A percentile compares a stretch with the other conserved stretches of the same genome.
These are phyloP conservation scores for Limnanthes douglasii DNA, from an alignment of 345 rosid species.

Conservation along the genomic window DNA sequence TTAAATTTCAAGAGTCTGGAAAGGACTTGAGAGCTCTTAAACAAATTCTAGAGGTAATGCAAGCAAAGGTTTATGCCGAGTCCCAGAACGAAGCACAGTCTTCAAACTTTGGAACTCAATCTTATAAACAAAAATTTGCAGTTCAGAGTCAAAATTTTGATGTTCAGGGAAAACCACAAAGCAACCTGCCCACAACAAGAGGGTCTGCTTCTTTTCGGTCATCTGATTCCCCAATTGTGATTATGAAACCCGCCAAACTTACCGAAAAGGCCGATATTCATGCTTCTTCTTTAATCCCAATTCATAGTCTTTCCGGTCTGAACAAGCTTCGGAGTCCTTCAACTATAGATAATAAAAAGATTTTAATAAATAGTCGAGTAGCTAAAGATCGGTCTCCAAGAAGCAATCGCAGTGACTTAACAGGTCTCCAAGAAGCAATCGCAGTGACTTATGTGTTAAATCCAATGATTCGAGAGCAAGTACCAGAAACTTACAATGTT, in stretches of 20 bases:
- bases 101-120: slow-evolving; percentile 23
- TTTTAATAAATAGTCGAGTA: slow-evolving; percentile 16
- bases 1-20: slow-evolving; percentile 66
- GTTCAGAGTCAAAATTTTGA: slow-evolving; percentile 21
- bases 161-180: no score
- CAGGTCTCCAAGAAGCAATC: no score
- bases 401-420: slow-evolving; percentile 18
- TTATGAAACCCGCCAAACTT: slow-evolving; percentile 88
- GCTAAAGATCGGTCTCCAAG: slow-evolving; percentile 30
- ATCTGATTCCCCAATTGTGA: slow-evolving; percentile 80
- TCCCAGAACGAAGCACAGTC: slow-evolving; percentile 44
- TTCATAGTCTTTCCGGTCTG: slow-evolving; percentile 29
- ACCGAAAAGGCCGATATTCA: slow-evolving; percentile 45
- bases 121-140: slow-evolving; percentile 20
- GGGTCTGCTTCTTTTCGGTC: slow-evolving; percentile 24
- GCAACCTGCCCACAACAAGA: slow-evolving; percentile 16
- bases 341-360: slow-evolving; percentile 21
- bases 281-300: slow-evolving; percentile 37
- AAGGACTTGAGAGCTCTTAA: slow-evolving; percentile 82
- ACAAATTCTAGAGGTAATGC: slow-evolving; percentile 73
- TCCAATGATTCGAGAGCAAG: slow-evolving; percentile 35
- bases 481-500: slow-evolving; percentile 25
- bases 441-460: slow-evolving; percentile 20
- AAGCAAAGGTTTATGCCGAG: slow-evolving; percentile 57
- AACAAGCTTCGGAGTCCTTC: slow-evolving; percentile 26